Evolutionary conservation across 768 basidiomycete species (phyloP).

Genomic region (Mycena capillaripes): DNA sequence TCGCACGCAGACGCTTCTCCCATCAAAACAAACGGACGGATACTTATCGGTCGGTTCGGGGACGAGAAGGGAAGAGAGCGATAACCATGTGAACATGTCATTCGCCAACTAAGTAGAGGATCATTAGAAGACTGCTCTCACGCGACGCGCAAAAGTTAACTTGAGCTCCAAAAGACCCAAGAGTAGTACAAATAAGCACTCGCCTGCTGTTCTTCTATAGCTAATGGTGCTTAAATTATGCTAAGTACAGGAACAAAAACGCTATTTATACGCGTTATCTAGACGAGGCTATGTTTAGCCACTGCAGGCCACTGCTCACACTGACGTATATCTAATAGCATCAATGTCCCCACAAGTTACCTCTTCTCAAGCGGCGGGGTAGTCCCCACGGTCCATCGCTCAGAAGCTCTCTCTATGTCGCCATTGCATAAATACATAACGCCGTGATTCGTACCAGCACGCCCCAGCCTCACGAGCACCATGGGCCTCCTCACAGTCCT

Average conservation of each 20-base stretch:
- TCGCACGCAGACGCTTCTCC: not conserved
- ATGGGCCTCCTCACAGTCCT: constrained; percentile 30
- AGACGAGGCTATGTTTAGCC: constrained; percentile 6
- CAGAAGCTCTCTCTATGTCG: not conserved
- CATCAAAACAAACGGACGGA: too few relatives aligned
- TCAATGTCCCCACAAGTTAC: not conserved
- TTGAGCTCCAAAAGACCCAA: too few relatives aligned
- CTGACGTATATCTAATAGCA: not conserved
- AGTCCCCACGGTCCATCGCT: not conserved
- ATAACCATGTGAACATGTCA: constrained; percentile 20
- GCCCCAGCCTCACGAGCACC: not conserved
- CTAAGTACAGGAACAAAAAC: too few relatives aligned
- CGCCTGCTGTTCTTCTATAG: too few relatives aligned
- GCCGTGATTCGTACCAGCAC: not conserved
- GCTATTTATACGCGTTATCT: too few relatives aligned
- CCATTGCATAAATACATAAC: not conserved
- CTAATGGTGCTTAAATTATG: too few relatives aligned
- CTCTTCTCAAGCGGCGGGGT: not conserved
- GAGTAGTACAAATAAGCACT: too few relatives aligned
- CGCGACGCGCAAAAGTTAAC: too few relatives aligned
- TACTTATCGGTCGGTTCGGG: too few relatives aligned
- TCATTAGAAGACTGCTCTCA: too few relatives aligned
- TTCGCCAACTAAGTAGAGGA: not conserved
- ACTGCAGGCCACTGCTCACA: not conserved
- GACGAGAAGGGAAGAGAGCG: too few relatives aligned